A percentile compares a stretch with the other conserved stretches of the same genome.
Evolutionary conservation across 352 stramenopile genomes (phyloP).

Genomic region (Pythium pyrilobum): DNA sequence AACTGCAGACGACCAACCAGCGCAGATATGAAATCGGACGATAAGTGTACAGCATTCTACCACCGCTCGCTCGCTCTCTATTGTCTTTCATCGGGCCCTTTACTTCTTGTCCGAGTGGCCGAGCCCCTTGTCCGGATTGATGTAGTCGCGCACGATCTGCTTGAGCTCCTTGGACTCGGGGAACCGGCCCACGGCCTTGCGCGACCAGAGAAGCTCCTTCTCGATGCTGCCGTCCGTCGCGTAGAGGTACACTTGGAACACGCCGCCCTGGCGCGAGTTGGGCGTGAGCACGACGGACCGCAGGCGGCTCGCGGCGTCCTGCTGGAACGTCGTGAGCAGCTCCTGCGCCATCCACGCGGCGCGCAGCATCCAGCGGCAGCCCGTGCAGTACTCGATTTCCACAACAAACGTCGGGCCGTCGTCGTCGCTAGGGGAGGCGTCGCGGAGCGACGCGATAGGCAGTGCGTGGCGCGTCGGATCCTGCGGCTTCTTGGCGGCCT

Average conservation of each 20-base stretch:
- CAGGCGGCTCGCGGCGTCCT: conserved; percentile 44
- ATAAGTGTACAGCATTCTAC: neutral
- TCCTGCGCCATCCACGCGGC: conserved; percentile 89
- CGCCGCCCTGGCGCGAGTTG: conserved; percentile 46
- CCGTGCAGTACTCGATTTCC: conserved; percentile 92
- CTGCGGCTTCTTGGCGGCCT: neutral
- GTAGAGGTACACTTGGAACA: conserved; percentile 68
- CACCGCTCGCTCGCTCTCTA: neutral
- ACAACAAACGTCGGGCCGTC: conserved; percentile 41
- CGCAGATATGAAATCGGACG: neutral
- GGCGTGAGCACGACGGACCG: conserved; percentile 60
- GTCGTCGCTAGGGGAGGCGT: neutral
- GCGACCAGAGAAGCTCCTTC: conserved; percentile 80
- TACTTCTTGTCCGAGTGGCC: conserved; percentile 83
- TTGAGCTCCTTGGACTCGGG: conserved; percentile 92
- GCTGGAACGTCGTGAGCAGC: conserved; percentile 90
- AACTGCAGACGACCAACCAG: neutral
- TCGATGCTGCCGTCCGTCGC: conserved; percentile 30
- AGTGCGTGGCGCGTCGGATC: conserved; percentile 8
- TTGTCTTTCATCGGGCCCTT: neutral
- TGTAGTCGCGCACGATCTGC: conserved; percentile 85
- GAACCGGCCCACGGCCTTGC: conserved; percentile 76
- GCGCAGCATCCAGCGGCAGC: conserved; percentile 88
- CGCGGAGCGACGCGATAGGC: neutral
- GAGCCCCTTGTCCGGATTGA: conserved; percentile 78